Evolutionary conservation across 73 alveolate species (phyloP).

Genomic region (Paraurostyla sp.): DNA sequence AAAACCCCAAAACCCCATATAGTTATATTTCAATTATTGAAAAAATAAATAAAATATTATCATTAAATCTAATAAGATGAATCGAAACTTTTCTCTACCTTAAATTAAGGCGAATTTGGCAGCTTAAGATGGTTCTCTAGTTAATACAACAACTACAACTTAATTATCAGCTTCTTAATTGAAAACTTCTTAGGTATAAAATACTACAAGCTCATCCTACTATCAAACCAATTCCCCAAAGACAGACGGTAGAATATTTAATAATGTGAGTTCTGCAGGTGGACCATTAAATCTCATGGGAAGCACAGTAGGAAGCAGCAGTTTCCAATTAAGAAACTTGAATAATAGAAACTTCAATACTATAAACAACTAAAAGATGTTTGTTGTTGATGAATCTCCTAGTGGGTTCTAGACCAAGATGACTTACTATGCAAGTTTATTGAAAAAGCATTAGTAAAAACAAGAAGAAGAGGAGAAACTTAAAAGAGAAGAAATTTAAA

Average conservation of each 20-base stretch:
- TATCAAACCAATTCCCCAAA: background rate
- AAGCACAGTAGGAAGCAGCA: no score
- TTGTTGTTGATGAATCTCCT: slow-evolving; percentile 24
- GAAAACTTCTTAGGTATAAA: background rate
- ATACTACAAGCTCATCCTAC: background rate
- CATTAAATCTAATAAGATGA: slow-evolving; percentile 21
- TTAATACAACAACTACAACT: background rate
- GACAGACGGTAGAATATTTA: background rate
- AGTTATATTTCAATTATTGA: no score
- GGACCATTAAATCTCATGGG: no score
- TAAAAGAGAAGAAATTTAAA: background rate
- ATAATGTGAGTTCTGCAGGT: background rate
- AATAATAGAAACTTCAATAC: no score
- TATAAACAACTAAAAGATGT: no score
- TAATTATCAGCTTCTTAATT: background rate
- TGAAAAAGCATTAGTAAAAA: slow-evolving; percentile 22
- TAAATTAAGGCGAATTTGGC: background rate
- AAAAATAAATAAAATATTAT: no score
- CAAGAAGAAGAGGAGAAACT: background rate
- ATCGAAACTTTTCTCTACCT: slow-evolving; percentile 41
- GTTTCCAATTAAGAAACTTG: no score
- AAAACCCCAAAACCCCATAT: no score
- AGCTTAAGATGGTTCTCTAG: background rate
- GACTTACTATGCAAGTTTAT: slow-evolving; percentile 14
- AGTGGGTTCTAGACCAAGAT: slow-evolving; percentile 32